Conservation (phyloP, 208 protist species). For the Leishmania arabica region DNA sequence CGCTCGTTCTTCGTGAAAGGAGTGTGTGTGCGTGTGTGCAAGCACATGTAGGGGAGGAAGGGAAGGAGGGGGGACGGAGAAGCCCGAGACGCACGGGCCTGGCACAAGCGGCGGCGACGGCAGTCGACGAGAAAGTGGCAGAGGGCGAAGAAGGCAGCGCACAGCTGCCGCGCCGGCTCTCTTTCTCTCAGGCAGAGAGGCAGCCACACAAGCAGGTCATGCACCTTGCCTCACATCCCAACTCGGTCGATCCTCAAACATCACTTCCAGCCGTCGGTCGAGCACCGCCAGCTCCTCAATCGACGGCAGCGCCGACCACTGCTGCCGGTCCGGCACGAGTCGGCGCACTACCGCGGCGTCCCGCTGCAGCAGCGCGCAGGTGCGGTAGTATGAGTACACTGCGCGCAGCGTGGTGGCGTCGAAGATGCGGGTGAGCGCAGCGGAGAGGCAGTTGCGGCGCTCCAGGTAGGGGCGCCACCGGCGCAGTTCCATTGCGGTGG, state of each 20-base stretch:
- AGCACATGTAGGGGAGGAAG: not conserved
- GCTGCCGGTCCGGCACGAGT: slow-evolving; percentile 60
- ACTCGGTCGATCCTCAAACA: slow-evolving; percentile 3
- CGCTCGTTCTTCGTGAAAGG: not conserved
- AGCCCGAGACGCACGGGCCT: too few species aligned
- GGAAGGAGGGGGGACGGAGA: not conserved
- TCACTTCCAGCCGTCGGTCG: slow-evolving; percentile 53
- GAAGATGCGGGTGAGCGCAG: slow-evolving; percentile 32
- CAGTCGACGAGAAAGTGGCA: not conserved
- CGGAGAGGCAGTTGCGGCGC: slow-evolving; percentile 41
- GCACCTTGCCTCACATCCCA: not conserved
- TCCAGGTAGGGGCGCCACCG: slow-evolving; percentile 33
- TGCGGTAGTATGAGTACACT: slow-evolving; percentile 77
- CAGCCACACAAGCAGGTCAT: not conserved
- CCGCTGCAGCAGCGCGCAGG: slow-evolving; percentile 51
- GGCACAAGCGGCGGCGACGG: not conserved
- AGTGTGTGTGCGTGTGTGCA: not conserved
- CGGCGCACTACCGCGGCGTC: slow-evolving; percentile 55
- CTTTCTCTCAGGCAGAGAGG: not conserved
- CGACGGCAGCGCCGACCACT: slow-evolving; percentile 69
- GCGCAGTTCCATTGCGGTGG: not conserved
- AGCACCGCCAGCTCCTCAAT: slow-evolving; percentile 81
- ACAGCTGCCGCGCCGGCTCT: not conserved
- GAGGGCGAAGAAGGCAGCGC: not conserved
- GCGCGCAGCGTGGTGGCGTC: slow-evolving; percentile 31